phyloP scores from a whole-genome alignment of 371 early-diverging fungal species.

The Apophysomyces sp. region DNA sequence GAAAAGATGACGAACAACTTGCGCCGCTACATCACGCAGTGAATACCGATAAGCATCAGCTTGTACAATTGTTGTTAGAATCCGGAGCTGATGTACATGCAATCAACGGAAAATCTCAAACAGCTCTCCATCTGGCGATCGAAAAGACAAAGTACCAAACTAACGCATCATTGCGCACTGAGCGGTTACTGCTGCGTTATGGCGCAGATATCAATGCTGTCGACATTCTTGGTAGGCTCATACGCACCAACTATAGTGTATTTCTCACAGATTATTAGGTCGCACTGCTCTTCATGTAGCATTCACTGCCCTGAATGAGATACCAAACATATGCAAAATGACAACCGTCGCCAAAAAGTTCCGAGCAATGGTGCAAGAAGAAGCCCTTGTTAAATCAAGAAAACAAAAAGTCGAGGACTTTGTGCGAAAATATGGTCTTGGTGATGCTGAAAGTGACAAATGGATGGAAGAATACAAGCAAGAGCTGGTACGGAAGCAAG shows the following conservation, averaged over 20 bases:
- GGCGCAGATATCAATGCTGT: conserved; percentile 49
- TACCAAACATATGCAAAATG: conserved; percentile 46
- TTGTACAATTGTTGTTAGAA: conserved; percentile 44
- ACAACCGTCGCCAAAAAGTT: conserved; percentile 10
- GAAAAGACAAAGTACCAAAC: conserved; percentile 46
- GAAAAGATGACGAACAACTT: neutral
- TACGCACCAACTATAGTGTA: neutral
- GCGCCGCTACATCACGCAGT: conserved; percentile 52
- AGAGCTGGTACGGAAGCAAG: neutral
- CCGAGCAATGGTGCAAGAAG: conserved; percentile 13
- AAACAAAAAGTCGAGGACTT: conserved; percentile 10
- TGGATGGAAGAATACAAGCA: conserved; percentile 8
- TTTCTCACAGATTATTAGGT: conserved; percentile 14
- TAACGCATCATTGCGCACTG: conserved; percentile 54
- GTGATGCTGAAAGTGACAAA: neutral
- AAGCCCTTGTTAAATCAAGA: conserved; percentile 8
- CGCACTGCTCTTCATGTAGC: conserved; percentile 60
- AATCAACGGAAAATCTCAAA: conserved; percentile 25
- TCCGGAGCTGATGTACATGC: conserved; percentile 32
- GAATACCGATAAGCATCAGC: conserved; percentile 25
- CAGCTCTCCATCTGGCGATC: conserved; percentile 58
- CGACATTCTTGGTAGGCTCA: conserved; percentile 42
- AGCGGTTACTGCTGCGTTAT: conserved; percentile 39
- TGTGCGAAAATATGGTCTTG: neutral
- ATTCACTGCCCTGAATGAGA: conserved; percentile 33